A percentile compares a stretch with the other conserved stretches of the same genome.
These are phyloP conservation scores for Ceratocystis papillata DNA, from an alignment of 2,329 filamentous ascomycete genomes.

Conservation along the genomic window DNA sequence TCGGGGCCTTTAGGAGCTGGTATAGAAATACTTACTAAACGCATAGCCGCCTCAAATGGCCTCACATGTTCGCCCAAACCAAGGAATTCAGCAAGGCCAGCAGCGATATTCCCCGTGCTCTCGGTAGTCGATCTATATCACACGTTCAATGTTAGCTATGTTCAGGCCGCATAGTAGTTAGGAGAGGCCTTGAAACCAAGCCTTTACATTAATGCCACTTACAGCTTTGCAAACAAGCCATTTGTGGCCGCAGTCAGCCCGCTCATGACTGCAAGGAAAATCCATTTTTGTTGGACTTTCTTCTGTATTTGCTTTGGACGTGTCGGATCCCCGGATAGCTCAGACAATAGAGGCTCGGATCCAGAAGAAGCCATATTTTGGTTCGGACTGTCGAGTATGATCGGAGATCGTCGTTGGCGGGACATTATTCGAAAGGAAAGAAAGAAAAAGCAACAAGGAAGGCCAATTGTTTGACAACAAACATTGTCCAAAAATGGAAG, in stretches of 20 bases:
- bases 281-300: slow-evolving; percentile 39
- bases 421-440: slow-evolving; percentile 20
- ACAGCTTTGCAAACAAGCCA: slow-evolving; percentile 76
- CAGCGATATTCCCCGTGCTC: slow-evolving; percentile 41
- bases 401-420: slow-evolving; percentile 1
- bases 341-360: slow-evolving; percentile 24
- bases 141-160: not conserved
- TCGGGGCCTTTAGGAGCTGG: not conserved
- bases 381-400: not conserved
- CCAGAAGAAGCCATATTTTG: not conserved
- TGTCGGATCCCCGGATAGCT: slow-evolving; percentile 28
- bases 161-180: not conserved
- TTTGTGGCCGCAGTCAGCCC: slow-evolving; percentile 72
- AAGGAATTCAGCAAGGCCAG: slow-evolving; percentile 36
- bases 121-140: slow-evolving; percentile 44
- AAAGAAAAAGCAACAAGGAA: slow-evolving; percentile 16
- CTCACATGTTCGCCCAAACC: slow-evolving; percentile 35
- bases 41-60: slow-evolving; percentile 40
- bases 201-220: slow-evolving; percentile 30
- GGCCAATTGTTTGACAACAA: no score
- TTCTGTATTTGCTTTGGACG: not conserved
- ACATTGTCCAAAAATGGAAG: no score
- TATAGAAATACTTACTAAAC: slow-evolving; percentile 36
- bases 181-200: not conserved
- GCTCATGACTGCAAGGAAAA: slow-evolving; percentile 60